Evolutionary conservation across 1,284 basidiomycete species (phyloP), one percentile per base, ranked within the genome.

Genomic region (Phlebopus sp.): DNA sequence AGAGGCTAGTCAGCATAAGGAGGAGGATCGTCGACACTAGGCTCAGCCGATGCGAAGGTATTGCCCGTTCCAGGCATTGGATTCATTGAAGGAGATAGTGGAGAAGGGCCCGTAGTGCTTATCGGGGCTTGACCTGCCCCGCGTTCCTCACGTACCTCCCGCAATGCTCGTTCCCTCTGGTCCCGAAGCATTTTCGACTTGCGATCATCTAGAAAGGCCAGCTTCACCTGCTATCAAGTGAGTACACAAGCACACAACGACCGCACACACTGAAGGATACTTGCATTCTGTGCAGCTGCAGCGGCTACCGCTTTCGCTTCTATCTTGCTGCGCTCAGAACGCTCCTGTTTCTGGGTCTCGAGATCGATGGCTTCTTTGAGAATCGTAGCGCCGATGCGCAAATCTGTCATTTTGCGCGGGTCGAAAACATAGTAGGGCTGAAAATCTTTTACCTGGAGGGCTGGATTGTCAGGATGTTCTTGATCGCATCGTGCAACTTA

Each of bases 161-260:
- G 70, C 44, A 60, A 63, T 52, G 77, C 68, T 57, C 67, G 77
- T 55, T 90, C 85, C 53, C 77, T 72, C 59, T 82, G 71, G 51
- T 86, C 80, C 5, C 64, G 65, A 50, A 76, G 49, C 55, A 67
- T 62, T 58, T 81, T 81, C 3, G 69, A 66, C 60, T 74, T 81
- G 40, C 88, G 76, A 61, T 91, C 87, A 47, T 91, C 88, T 59
- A 88, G 73, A 61, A 79, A 89, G 1, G 84, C 82, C 37, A 86
- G 64, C 60, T 82, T 86, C 13, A 86, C 79, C 88, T 90, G 51
- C 1, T 9, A 14, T 14, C 4, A 10, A 14, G 40, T 50, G 34
- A 46, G 9, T 19, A 27, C 8, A 19, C 10, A 3, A 46, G 9
- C 18, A 27, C 8, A 19, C 10, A 3, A 17, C 31, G 13, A 39